Evolutionary conservation across 768 basidiomycete species (phyloP).

Genomic region (Tulasnella sp.): DNA sequence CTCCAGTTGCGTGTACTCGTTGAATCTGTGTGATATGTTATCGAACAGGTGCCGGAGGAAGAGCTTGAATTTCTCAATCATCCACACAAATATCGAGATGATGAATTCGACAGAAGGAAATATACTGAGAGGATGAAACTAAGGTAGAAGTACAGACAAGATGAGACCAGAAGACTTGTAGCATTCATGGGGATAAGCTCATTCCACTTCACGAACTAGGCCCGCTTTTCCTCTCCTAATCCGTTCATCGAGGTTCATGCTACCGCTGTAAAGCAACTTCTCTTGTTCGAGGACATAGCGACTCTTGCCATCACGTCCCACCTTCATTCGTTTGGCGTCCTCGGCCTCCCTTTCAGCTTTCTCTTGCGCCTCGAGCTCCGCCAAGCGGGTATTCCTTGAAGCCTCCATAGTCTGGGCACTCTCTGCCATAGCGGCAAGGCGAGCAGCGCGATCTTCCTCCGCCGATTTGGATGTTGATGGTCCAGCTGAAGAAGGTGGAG

Average conservation of each 20-base stretch:
- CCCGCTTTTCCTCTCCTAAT: slow-evolving; percentile 64
- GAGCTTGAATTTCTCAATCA: no score
- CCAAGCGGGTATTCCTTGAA: slow-evolving; percentile 66
- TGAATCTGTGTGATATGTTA: no score
- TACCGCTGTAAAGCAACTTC: slow-evolving; percentile 66
- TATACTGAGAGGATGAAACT: no score
- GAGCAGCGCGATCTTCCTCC: slow-evolving; percentile 59
- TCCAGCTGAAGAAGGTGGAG: slow-evolving; percentile 44
- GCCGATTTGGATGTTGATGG: slow-evolving; percentile 24
- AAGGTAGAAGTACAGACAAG: no score
- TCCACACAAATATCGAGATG: no score
- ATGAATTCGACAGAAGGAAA: no score
- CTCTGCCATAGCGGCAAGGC: slow-evolving; percentile 82
- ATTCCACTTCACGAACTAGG: slow-evolving; percentile 38
- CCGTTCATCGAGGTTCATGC: slow-evolving; percentile 66
- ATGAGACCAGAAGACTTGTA: no score
- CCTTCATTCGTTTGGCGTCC: slow-evolving; percentile 47
- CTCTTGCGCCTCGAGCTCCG: slow-evolving; percentile 62
- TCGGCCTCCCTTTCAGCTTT: slow-evolving; percentile 69
- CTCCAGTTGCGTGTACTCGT: no score
- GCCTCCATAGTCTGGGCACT: slow-evolving; percentile 59
- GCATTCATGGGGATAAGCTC: background rate
- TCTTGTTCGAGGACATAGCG: slow-evolving; percentile 74
- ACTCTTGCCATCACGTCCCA: slow-evolving; percentile 68
- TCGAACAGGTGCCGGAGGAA: no score